Evolutionary conservation across 2,329 filamentous ascomycete genomes (phyloP), one percentile per base, ranked within the genome.

Genomic region (Alternaria postmessia): DNA sequence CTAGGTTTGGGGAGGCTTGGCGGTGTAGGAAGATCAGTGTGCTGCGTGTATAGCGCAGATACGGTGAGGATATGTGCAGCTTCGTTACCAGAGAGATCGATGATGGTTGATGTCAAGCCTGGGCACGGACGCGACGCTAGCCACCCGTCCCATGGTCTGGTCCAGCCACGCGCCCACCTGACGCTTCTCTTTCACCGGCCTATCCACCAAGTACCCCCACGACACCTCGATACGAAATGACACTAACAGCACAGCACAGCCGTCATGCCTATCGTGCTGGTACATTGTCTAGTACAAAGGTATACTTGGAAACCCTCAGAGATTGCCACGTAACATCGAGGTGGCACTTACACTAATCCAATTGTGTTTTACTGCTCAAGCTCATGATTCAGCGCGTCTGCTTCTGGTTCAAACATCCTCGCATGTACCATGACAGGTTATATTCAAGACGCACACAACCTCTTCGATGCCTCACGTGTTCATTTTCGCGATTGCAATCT

Each of bases 51-150:
- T 26, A 41, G 53, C 46, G 57, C 47, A 52, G 53, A 44, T 41
- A 60, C 53, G 57, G 47, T 57, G 53, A 60, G 47, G 41, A 57
- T 51, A 32, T 39, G 57, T 52, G 36, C 34, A 55, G 57, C 53
- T 57, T 42, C 39, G 46, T 34, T 57, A 32, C 53, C 47, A 57
- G 42, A 43, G 28, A 48, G 41, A 57, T 57, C 46, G 57, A 60
- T 60, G 47, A 60, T 60, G 53, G 34, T 57, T 52, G 53, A 60
- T 60, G 57, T 60, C 53, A 56, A 57, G 30, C 22, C 55, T 46
- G 36, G 26, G 57, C 57, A 56, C 57, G 47, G 53, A 28, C 57
- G 28, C 12, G 1, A 20, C 57, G 57, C 57, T 60, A 60, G 26
- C 28, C 26, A 32, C 20, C 34, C 47, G 57, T 38, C 57, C 52